These are phyloP conservation scores for Diaporthe australafricana DNA, from an alignment of 2,329 filamentous ascomycete species.

Conservation along the genomic window DNA sequence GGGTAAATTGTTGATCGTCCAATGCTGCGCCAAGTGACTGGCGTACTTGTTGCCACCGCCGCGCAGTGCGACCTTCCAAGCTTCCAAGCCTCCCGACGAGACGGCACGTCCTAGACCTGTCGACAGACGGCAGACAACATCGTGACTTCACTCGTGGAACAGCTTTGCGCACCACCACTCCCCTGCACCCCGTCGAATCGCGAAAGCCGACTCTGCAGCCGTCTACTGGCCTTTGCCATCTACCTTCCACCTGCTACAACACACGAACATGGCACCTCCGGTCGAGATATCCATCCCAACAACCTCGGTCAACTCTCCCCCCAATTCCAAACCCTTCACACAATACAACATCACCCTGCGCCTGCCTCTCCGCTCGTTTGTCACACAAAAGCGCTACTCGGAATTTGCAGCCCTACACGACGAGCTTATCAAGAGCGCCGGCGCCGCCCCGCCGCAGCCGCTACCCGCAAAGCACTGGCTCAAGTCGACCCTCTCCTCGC, in stretches of 20 bases:
- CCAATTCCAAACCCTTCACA: slow-evolving; percentile 75
- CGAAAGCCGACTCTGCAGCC: neutral
- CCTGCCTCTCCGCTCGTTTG: slow-evolving; percentile 80
- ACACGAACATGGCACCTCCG: slow-evolving; percentile 68
- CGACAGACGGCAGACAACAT: neutral
- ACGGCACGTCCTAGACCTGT: neutral
- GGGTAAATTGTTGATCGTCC: neutral
- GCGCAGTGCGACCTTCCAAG: neutral
- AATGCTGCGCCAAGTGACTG: neutral
- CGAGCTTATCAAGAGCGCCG: slow-evolving; percentile 69
- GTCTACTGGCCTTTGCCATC: neutral
- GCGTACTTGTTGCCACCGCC: neutral
- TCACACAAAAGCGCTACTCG: slow-evolving; percentile 84
- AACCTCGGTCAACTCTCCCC: slow-evolving; percentile 64
- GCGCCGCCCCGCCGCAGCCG: slow-evolving; percentile 72
- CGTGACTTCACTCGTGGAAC: neutral
- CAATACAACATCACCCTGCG: slow-evolving; percentile 83
- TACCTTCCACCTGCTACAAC: neutral
- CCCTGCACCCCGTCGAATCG: neutral
- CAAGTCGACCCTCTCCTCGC: slow-evolving; percentile 75
- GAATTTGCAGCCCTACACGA: slow-evolving; percentile 79
- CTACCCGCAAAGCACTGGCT: slow-evolving; percentile 84
- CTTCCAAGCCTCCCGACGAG: neutral
- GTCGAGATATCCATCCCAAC: slow-evolving; percentile 76
- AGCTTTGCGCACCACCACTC: too few species aligned